Evolutionary conservation across 768 basidiomycete species (phyloP), one percentile per base, ranked within the genome.

Genomic region (Dictyophora rubrovolvata): DNA sequence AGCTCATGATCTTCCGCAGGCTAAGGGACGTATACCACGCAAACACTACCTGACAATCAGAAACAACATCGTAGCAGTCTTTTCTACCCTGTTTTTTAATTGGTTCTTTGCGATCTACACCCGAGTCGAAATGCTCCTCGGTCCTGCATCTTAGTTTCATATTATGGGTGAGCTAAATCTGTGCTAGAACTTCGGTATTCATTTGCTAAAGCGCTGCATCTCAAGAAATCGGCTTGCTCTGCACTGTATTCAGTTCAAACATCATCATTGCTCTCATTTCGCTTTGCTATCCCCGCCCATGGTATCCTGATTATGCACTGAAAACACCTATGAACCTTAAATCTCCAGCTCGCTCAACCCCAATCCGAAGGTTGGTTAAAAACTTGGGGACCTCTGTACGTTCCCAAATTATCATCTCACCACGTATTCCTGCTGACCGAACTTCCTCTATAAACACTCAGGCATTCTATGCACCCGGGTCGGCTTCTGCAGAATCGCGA

Each of bases 41-140:
- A 42, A 57, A 1, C 33, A 33, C 12, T 46, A 28, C 6, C 21
- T 57, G 16, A 23, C 42, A 17, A 48, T 57, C 21, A 28, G 47
- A 9, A 57, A 57, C 7, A 57, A 57, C 23, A 16, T 50, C 48
- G 11, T 48, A n/a, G 42, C 23, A 12, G 21, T 57, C 16, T 23
- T 37, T n/a, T 37, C 33, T 17, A 46, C 48, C 22, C 22, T 50
- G 20, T 50, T 57, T 23, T 49, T 57, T 42, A 49, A 57, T 34
- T 57, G 48, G 47, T 57, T 57, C 48, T 49, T 57, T 21, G 37
- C 56, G 10, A 28, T 57, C 5, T 57, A 57, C 28, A 23, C 56
- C 6, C 47, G 18, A 23, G 4, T 49, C 8, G 50, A 57, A 18
- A 21, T 21, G 34, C 1, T 50, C 23, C 2, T 49, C 17, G 48